Conservation (phyloP, 2,329 filamentous ascomycete genomes). For the Seiridium cupressi region DNA sequence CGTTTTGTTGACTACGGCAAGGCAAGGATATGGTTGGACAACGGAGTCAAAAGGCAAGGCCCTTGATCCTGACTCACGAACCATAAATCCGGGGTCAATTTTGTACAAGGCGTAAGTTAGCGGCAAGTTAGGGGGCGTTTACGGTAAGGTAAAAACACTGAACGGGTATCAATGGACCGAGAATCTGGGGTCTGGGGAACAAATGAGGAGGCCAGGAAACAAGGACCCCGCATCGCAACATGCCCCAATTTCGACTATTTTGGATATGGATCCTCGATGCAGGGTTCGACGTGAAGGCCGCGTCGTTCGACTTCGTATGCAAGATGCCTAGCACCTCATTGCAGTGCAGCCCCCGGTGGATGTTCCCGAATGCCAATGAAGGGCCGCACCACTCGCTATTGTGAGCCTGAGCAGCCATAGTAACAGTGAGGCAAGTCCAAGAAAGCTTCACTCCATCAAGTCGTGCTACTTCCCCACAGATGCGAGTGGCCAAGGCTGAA, state of each 20-base stretch:
- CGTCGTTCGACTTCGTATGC: not conserved
- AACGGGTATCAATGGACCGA: slow-evolving; percentile 10
- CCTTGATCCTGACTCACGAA: not conserved
- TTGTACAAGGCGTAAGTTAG: not conserved
- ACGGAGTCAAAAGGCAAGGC: not conserved
- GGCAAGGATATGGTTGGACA: too few species aligned
- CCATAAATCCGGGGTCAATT: not conserved
- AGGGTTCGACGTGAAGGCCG: not conserved
- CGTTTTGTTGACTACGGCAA: not conserved
- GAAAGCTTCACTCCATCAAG: not conserved
- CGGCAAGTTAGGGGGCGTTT: not conserved
- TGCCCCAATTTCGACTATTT: not conserved
- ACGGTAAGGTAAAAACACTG: not conserved
- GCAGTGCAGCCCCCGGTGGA: not conserved
- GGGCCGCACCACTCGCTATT: not conserved
- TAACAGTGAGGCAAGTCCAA: too few species aligned
- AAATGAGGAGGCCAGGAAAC: not conserved
- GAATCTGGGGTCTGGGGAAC: slow-evolving; percentile 13
- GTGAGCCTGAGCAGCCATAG: not conserved
- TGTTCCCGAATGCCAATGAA: not conserved
- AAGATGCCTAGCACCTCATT: not conserved
- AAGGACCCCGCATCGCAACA: slow-evolving; percentile 2
- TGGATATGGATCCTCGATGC: not conserved
- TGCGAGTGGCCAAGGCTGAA: not conserved
- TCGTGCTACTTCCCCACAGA: not conserved